A percentile compares a stretch with the other conserved stretches of the same genome.
phyloP scores from a whole-genome alignment of 495 filamentous ascomycete genomes.

The Xylaria telfairii region DNA sequence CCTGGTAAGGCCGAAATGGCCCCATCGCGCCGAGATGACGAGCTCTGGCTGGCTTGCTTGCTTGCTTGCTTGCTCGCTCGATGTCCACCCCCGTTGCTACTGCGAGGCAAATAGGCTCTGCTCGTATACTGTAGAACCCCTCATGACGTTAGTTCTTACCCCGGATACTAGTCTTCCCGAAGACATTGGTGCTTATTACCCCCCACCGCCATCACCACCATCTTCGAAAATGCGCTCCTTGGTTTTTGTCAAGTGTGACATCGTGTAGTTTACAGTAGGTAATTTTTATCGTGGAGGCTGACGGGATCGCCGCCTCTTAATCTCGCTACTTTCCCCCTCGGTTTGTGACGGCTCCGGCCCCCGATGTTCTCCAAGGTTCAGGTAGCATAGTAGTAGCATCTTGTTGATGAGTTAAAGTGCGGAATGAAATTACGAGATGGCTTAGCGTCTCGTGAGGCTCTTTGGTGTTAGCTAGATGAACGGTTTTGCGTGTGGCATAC shows the following conservation, averaged over 20 bases:
- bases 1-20: background rate
- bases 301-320: conserved; percentile 15
- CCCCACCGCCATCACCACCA: too few species aligned
- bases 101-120: too few species aligned
- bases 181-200: background rate
- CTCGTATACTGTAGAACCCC: background rate
- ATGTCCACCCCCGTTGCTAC: background rate
- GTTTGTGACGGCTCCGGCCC: background rate
- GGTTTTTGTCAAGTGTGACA: background rate
- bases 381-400: background rate
- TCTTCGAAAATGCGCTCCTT: background rate
- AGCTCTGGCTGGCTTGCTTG: background rate
- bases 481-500: background rate
- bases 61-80: too few species aligned
- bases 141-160: background rate
- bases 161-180: background rate
- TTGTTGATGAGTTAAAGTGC: background rate
- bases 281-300: background rate
- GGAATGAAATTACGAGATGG: background rate
- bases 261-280: conserved; percentile 11
- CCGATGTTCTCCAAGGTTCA: background rate
- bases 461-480: background rate
- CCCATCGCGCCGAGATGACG: conserved; percentile 23
- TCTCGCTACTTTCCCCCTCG: background rate
- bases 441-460: background rate